Conservation (phyloP, 163 green algal species). For the Picocystis sp. region DNA sequence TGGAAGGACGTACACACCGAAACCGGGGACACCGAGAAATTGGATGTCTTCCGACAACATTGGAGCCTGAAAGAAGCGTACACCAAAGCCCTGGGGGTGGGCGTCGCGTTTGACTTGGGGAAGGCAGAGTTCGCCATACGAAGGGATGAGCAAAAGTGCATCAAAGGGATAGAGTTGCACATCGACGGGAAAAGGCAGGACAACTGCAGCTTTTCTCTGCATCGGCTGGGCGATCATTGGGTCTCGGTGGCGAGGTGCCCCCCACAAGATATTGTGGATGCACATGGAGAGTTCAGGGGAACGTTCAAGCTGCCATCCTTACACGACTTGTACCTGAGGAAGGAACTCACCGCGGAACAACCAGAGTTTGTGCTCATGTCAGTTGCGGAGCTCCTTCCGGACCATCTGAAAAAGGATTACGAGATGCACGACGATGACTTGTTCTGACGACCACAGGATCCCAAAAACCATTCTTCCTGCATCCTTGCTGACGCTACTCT, state of each 20-base stretch:
- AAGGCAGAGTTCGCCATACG: conserved; percentile 12
- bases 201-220: conserved; percentile 10
- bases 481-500: too few species aligned
- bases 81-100: conserved; percentile 62
- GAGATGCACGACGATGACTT: conserved; percentile 5
- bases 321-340: not conserved
- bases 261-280: conserved; percentile 10
- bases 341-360: conserved; percentile 3
- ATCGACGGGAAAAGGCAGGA: conserved; percentile 7
- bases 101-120: conserved; percentile 33
- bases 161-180: not conserved
- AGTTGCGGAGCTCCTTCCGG: conserved; percentile 6
- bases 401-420: not conserved
- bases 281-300: conserved; percentile 12
- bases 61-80: conserved; percentile 79
- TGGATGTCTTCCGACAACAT: conserved; percentile 21
- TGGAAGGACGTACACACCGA: conserved; percentile 2
- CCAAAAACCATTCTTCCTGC: too few species aligned
- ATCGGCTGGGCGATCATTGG: conserved; percentile 13
- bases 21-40: not conserved
- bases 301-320: conserved; percentile 2
- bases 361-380: conserved; percentile 8
- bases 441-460: not conserved
- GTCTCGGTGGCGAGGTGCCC: conserved; percentile 12
- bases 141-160: too few species aligned